Evolutionary conservation across 257 asterid species (phyloP), one percentile per base, ranked within the genome.

Genomic region (Nicotiana noctiflora): DNA sequence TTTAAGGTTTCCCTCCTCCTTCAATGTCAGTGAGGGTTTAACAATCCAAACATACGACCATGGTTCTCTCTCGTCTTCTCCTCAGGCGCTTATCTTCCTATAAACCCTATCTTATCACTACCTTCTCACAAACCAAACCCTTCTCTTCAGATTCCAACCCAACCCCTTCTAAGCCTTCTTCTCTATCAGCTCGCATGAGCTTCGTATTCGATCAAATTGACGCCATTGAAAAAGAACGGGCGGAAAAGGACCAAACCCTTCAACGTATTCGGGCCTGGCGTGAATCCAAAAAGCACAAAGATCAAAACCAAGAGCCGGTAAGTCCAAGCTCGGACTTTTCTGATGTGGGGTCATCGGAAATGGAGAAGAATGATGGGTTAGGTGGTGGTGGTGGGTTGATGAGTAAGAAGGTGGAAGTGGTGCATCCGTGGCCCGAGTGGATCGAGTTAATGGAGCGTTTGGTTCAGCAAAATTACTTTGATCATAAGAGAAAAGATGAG

Each of bases 391-490:
- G 37, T 21, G 82, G 86, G 49, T 49, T 88, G 89, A 85, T 65
- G 80, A 80, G 76, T 61, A 89, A 88, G 88, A 88, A 88, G 82
- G 92, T 95, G 87, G 97, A 92, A 85, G 77, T 93, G 84, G 94
- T 90, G 77, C 99, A 95, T 83, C 99, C 97, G 0, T 95, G 98
- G 99, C 86, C 95, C 9, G 99, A 95, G 88, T 93, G 99, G 99
- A 81, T 95, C 52, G 97, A 89, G 88, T 79, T 95, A 82, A 90
- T 93, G 97, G 98, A 92, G 93, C 90, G 97, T 86, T 87, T 95
- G 61, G 88, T 95, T 83, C 91, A 92, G 90, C 99, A 92, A 88
- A 95, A 95, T 86, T 95, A 95, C 86, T 92, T 95, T 87, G 99
- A 95, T 85, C 92, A 90, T 70, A 89, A 64, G 91, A 93, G 98